A percentile compares a stretch with the other conserved stretches of the same genome.
Evolutionary conservation across 345 rosid species (phyloP).

Genomic region (Nephelium lappaceum): DNA sequence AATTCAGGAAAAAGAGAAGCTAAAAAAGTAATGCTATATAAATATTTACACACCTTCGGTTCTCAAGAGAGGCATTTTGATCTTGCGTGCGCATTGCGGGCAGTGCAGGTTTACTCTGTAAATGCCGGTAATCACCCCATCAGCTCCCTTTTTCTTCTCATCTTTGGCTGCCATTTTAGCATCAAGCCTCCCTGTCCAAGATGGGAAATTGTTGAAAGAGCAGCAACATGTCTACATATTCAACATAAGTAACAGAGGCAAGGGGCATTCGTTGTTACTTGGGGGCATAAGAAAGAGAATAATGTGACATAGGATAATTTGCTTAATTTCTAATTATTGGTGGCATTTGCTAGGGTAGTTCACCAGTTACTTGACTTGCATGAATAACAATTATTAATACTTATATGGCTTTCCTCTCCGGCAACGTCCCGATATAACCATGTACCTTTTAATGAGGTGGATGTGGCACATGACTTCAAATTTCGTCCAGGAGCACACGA

Average conservation of each 20-base stretch:
- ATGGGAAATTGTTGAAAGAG: not conserved
- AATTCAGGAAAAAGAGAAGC: not conserved
- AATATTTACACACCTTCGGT: slow-evolving; percentile 42
- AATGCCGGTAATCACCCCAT: slow-evolving; percentile 52
- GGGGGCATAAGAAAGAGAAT: not conserved
- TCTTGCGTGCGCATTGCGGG: slow-evolving; percentile 62
- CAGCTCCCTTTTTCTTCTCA: slow-evolving; percentile 35
- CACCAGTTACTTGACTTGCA: slow-evolving; percentile 32
- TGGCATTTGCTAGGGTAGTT: slow-evolving; percentile 39
- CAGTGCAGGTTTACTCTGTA: slow-evolving; percentile 88
- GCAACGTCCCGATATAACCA: not conserved
- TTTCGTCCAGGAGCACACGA: not conserved
- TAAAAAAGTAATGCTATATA: not conserved
- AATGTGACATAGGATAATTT: not conserved
- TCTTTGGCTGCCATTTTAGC: slow-evolving; percentile 37
- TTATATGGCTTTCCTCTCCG: not conserved
- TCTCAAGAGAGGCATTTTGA: slow-evolving; percentile 66
- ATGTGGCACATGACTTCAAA: not conserved
- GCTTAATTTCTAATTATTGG: slow-evolving; percentile 15
- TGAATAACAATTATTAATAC: no score
- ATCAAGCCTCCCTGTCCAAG: not conserved
- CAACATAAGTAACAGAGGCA: not conserved
- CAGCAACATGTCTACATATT: not conserved
- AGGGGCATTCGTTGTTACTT: not conserved
- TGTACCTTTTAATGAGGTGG: not conserved